A percentile compares a stretch with the other conserved stretches of the same genome.
Conservation (phyloP, 768 basidiomycete genomes). For the Cystoderma amianthinum region DNA sequence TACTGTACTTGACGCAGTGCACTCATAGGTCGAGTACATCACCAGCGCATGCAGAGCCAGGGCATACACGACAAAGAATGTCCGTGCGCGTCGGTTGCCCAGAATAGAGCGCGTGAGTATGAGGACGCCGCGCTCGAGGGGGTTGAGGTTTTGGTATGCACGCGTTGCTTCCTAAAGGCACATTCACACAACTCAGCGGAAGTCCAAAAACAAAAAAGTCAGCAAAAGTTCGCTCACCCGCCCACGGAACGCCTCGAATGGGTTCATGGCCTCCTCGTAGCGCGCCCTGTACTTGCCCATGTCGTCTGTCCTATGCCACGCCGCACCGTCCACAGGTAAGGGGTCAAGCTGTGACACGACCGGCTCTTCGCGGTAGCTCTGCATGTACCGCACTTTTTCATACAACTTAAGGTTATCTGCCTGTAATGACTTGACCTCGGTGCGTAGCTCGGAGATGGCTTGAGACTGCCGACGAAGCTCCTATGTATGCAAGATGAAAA, state of each 20-base stretch:
- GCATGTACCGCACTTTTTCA: constrained; percentile 99
- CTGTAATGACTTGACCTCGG: constrained; percentile 88
- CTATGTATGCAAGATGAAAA: constrained; percentile 31
- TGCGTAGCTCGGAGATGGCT: constrained; percentile 86
- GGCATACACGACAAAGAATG: constrained; percentile 86
- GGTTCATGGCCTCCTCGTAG: constrained; percentile 97
- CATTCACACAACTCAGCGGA: constrained; percentile 3
- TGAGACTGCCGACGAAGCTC: constrained; percentile 96
- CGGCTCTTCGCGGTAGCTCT: constrained; percentile 83
- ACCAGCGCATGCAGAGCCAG: constrained; percentile 74
- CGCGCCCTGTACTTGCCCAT: constrained; percentile 85
- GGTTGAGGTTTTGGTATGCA: constrained; percentile 87
- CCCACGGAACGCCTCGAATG: constrained; percentile 95
- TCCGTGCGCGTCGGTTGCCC: constrained; percentile 85
- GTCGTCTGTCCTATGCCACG: constrained; percentile 47
- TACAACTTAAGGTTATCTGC: constrained; percentile 96
- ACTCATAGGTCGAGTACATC: constrained; percentile 73
- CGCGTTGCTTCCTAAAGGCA: constrained; percentile 79
- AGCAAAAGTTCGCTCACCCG: constrained; percentile 49
- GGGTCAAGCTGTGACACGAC: constrained; percentile 64
- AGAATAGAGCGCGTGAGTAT: constrained; percentile 80
- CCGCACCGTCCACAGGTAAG: constrained; percentile 49
- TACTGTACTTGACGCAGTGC: constrained; percentile 44
- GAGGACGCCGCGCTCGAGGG: constrained; percentile 84
- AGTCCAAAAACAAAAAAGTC: constrained; percentile 1